phyloP scores from a whole-genome alignment of 2,329 filamentous ascomycete genomes.

The Coniochaeta pulveracea region DNA sequence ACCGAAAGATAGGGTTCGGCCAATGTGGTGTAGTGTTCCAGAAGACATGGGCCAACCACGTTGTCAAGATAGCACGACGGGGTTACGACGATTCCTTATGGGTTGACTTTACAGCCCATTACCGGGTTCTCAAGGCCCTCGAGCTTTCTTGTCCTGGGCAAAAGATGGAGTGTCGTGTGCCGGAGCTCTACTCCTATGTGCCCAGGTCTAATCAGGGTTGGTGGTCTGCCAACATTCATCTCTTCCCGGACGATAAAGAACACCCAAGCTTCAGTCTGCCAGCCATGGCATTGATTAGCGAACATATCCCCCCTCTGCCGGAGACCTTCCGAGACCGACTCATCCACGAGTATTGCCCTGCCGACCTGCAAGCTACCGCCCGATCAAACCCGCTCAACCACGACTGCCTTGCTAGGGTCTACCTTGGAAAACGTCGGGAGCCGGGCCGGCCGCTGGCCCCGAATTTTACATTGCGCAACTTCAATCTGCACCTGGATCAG shows the following conservation, averaged over 20 bases:
- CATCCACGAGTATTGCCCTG: constrained; percentile 12
- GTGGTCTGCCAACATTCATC: constrained; percentile 3
- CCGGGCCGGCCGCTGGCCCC: constrained; percentile 1
- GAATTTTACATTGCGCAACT: constrained; percentile 18
- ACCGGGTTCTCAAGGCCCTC: constrained; percentile 10
- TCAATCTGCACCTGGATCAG: constrained; percentile 20
- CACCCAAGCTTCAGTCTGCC: constrained; percentile 8
- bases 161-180: constrained; percentile 2
- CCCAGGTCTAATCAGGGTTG: constrained; percentile 4
- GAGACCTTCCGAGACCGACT: constrained; percentile 9
- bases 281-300: constrained; percentile 10
- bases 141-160: neutral
- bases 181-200: constrained; percentile 5
- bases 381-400: constrained; percentile 6
- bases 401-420: constrained; percentile 10
- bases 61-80: constrained; percentile 13
- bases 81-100: constrained; percentile 11
- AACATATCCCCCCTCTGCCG: constrained; percentile 16
- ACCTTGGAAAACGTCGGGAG: constrained; percentile 8
- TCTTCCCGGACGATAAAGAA: neutral
- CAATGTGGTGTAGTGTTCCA: constrained; percentile 16
- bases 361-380: constrained; percentile 4
- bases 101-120: constrained; percentile 12
- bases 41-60: constrained; percentile 8
- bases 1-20: constrained; percentile 14